Conservation (phyloP, 305 asterid genomes). For the Fraxinus xanthoxyloides region DNA sequence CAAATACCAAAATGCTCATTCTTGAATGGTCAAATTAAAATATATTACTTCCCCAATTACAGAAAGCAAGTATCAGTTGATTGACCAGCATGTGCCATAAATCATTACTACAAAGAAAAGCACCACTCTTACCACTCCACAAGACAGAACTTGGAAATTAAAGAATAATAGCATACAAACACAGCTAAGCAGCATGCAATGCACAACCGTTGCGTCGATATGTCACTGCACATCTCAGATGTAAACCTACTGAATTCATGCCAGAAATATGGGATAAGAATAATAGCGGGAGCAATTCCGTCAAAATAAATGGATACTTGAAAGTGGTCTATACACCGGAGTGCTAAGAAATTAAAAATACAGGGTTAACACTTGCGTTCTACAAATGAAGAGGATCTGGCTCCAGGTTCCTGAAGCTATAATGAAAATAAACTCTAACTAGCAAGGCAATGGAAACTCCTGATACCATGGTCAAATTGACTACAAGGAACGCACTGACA, state of each 20-base stretch:
- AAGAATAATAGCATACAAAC: neutral
- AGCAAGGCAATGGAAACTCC: neutral
- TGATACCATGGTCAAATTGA: neutral
- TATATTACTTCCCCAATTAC: neutral
- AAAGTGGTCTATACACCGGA: neutral
- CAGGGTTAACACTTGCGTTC: neutral
- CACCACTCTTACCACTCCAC: neutral
- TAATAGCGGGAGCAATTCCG: neutral
- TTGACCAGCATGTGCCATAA: neutral
- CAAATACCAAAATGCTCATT: neutral
- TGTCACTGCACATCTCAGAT: neutral
- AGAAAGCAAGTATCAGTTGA: neutral
- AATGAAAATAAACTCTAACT: neutral
- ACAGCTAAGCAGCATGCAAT: neutral
- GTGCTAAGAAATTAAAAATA: neutral
- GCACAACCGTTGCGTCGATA: neutral
- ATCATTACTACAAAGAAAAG: neutral
- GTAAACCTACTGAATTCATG: neutral
- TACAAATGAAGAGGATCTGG: neutral
- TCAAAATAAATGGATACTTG: neutral
- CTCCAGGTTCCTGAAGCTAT: neutral
- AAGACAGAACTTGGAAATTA: neutral
- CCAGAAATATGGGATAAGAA: neutral
- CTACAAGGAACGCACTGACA: neutral
- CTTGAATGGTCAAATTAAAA: neutral